Base-by-base conservation (phyloP, 75 land plant species). In the Selaginella moellendorffii region DNA sequence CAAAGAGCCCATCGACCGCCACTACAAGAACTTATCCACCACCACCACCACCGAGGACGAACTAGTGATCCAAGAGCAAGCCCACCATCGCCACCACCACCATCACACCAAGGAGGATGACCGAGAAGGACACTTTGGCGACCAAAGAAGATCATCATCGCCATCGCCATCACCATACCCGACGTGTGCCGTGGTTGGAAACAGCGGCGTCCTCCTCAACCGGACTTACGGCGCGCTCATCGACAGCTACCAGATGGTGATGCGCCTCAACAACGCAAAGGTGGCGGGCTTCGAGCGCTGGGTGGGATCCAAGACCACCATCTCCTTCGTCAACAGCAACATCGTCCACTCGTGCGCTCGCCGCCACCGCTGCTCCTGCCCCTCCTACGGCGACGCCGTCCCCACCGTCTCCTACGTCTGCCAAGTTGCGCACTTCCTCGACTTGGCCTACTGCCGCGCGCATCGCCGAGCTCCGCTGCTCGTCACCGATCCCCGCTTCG, bases 401-500 rank as follows among this genome's bases (percentile, higher is more conserved):
- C 31, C 26, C 56, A 2, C 26, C 18, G 26, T 22, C 9, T 36
- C 46, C 14, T 36, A 36, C 14, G 14, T 36, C 14, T 36, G 46
- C 14, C 46, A 36, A 14, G 71, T 87, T 1, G 64, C 73, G 20
- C 93, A 91, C 63, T 78, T 91, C 31, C 69, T 91, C 72, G 93
- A 87, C 60, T 73, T 79, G 24, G 66, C 77, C 0, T 12, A 77
- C 42, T 87, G 93, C 72, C 76, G 81, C 9, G 51, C 72, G 0
- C 12, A 12, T 0, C 79, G 80, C 64, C 77, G 69, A 52, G 72
- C 81, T 0, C 93, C 93, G 0, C 27, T 91, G 69, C 68, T 87
- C 8, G 69, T 91, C 53, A 91, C 97, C 0, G 88, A 91, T 67
- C 71, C 84, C 1, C 62, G 86, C 0, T 91, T 91, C 30, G 97